Percentiles rank a stretch among this genome's conserved stretches.
These are phyloP conservation scores for Isoetes taiwanensis DNA, from an alignment of 75 land plant genomes.

Conservation along the genomic window DNA sequence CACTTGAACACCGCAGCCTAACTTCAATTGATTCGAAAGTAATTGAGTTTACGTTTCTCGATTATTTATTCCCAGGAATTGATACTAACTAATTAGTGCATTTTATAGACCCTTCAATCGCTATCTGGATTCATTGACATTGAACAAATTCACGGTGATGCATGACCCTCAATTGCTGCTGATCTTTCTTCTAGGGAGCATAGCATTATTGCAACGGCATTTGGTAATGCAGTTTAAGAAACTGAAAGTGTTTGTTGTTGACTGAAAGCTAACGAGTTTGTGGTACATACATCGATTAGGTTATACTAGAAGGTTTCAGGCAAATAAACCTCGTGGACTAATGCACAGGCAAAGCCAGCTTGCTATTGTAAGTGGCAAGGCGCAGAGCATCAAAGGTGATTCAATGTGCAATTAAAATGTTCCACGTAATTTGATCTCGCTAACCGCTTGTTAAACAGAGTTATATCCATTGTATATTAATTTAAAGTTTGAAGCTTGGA, in stretches of 20 bases:
- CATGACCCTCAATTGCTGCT: not conserved
- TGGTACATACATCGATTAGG: not conserved
- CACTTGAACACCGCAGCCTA: too few relatives aligned
- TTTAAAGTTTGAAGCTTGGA: too few relatives aligned
- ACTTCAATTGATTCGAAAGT: too few relatives aligned
- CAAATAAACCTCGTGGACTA: constrained; percentile 6
- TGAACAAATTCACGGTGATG: not conserved
- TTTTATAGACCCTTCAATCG: too few relatives aligned
- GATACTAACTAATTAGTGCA: too few relatives aligned
- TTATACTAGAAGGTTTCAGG: constrained; percentile 1
- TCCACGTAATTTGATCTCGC: too few relatives aligned
- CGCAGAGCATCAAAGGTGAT: constrained; percentile 40
- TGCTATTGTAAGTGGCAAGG: constrained; percentile 56
- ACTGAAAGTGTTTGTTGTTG: not conserved
- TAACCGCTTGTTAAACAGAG: too few relatives aligned
- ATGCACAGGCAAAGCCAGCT: too few relatives aligned
- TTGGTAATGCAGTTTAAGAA: not conserved
- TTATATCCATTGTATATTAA: too few relatives aligned
- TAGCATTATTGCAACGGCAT: constrained; percentile 1
- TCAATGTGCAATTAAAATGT: too few relatives aligned
- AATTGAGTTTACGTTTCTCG: too few relatives aligned
- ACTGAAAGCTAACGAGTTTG: not conserved
- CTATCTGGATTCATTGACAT: not conserved
- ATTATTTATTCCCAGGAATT: too few relatives aligned
- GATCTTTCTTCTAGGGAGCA: not conserved